phyloP scores from a whole-genome alignment of 345 rosid genomes.

The Arabis alpina region DNA sequence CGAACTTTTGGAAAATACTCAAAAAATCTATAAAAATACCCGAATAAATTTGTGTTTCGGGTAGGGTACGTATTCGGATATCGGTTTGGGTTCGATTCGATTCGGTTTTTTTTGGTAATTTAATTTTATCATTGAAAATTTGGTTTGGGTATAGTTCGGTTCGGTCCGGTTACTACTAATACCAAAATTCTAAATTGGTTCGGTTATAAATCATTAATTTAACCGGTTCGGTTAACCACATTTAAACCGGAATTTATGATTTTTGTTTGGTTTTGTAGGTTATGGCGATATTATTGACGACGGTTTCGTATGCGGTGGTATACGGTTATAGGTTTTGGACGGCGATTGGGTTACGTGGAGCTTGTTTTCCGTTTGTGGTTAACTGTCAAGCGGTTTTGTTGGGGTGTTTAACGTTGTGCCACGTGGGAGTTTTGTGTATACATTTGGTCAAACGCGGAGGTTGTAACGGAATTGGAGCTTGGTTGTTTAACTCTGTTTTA shows the following conservation, averaged over 20 bases:
- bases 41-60: too few relatives aligned
- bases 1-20: too few relatives aligned
- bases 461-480: constrained; percentile 91
- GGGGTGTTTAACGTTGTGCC: constrained; percentile 73
- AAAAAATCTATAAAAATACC: too few relatives aligned
- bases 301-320: constrained; percentile 66
- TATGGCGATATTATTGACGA: constrained; percentile 66
- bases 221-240: constrained; percentile 22
- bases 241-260: constrained; percentile 2
- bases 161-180: too few relatives aligned
- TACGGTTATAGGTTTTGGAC: constrained; percentile 98
- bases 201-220: too few relatives aligned
- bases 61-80: too few relatives aligned
- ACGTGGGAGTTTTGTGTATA: constrained; percentile 69
- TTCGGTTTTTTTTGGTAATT: too few relatives aligned
- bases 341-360: constrained; percentile 74
- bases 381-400: constrained; percentile 66
- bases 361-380: constrained; percentile 69
- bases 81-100: too few relatives aligned
- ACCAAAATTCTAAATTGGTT: too few relatives aligned
- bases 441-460: constrained; percentile 82
- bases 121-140: too few relatives aligned
- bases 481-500: constrained; percentile 79
- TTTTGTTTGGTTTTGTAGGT: constrained; percentile 47
- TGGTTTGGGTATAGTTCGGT: too few relatives aligned